Conservation (phyloP, 148 eudicot species). For the Pouteria glomerata region DNA sequence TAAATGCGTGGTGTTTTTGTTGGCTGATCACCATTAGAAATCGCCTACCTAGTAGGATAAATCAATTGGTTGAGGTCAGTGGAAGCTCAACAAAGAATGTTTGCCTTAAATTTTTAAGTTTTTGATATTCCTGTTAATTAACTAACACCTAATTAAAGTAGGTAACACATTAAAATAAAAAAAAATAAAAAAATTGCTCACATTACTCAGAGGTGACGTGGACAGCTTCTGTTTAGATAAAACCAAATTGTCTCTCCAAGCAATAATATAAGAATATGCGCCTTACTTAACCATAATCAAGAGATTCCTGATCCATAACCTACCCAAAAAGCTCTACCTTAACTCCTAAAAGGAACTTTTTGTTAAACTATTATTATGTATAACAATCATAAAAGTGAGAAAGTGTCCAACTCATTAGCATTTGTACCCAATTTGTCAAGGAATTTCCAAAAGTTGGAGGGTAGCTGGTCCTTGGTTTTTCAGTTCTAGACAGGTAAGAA, state of each 20-base stretch:
- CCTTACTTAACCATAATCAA: neutral
- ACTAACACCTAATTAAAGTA: neutral
- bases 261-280: neutral
- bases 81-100: neutral
- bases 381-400: neutral
- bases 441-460: neutral
- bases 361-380: neutral
- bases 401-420: neutral
- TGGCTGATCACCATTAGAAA: neutral
- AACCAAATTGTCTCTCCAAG: too few relatives aligned
- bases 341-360: neutral
- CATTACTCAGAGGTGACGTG: neutral
- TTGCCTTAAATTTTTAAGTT: neutral
- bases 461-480: constrained; percentile 5
- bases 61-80: neutral
- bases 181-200: too few relatives aligned
- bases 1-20: too few relatives aligned
- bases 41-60: neutral
- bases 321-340: neutral
- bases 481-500: constrained; percentile 4
- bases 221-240: neutral
- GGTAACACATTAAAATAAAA: too few relatives aligned
- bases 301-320: too few relatives aligned
- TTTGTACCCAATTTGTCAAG: neutral
- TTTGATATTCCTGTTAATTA: neutral